phyloP scores from a whole-genome alignment of 306 rosid species.

The Gleditsia sinensis region DNA sequence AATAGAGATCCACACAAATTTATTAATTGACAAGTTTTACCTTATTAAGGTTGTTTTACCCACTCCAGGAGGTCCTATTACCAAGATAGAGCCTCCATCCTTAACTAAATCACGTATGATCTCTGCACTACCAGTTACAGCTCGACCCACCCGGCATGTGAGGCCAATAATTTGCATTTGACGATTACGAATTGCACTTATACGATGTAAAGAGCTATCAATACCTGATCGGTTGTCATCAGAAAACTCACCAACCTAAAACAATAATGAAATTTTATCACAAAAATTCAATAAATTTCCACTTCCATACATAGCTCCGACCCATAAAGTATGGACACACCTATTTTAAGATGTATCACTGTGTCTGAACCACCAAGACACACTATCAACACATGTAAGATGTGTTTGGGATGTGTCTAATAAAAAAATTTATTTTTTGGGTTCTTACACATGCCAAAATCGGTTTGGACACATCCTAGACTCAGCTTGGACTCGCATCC shows the following conservation, averaged over 20 bases:
- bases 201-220: constrained; percentile 86
- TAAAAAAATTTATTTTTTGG: too few relatives aligned
- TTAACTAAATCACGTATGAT: constrained; percentile 81
- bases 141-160: constrained; percentile 97
- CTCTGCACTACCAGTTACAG: constrained; percentile 89
- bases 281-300: neutral
- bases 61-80: constrained; percentile 98
- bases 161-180: constrained; percentile 93
- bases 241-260: constrained; percentile 93
- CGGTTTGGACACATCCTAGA: too few relatives aligned
- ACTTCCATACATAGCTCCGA: constrained; percentile 2
- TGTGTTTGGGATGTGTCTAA: too few relatives aligned
- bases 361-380: too few relatives aligned
- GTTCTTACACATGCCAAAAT: too few relatives aligned
- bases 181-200: constrained; percentile 94
- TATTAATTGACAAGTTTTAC: constrained; percentile 37
- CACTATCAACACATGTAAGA: too few relatives aligned
- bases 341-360: too few relatives aligned
- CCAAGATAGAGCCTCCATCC: constrained; percentile 86
- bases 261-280: constrained; percentile 7
- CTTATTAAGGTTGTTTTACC: constrained; percentile 98
- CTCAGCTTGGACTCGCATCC: too few relatives aligned
- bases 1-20: neutral
- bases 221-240: constrained; percentile 99
- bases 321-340: too few relatives aligned